These are phyloP conservation scores for Capillidium heterosporum DNA, from an alignment of 371 early-diverging fungal species.

Conservation along the genomic window DNA sequence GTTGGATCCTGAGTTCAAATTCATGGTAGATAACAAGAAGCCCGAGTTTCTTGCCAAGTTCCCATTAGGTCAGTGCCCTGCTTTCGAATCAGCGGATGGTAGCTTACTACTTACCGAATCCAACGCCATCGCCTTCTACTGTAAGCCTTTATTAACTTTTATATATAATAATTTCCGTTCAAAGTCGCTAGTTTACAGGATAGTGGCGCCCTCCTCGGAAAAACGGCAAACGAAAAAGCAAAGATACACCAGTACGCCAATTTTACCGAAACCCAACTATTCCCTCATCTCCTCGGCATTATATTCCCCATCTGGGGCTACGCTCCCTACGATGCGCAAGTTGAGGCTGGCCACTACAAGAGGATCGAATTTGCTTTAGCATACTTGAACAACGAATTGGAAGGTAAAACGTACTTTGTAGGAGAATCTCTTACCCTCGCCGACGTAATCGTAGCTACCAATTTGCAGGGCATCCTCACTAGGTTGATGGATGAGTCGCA, in stretches of 20 bases:
- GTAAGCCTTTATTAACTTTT: constrained; percentile 54
- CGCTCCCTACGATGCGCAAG: constrained; percentile 42
- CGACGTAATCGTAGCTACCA: constrained; percentile 50
- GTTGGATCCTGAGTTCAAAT: constrained; percentile 34
- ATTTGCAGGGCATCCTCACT: constrained; percentile 40
- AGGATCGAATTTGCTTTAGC: constrained; percentile 35
- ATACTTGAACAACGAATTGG: constrained; percentile 51
- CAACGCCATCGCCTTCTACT: constrained; percentile 37
- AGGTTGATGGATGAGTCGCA: constrained; percentile 32
- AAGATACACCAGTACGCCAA: constrained; percentile 59
- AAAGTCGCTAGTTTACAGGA: constrained; percentile 37
- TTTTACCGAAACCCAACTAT: constrained; percentile 35
- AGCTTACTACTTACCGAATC: constrained; percentile 51
- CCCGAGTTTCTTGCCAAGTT: constrained; percentile 68
- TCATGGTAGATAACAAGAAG: constrained; percentile 50
- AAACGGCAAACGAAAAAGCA: constrained; percentile 45
- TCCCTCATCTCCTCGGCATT: background rate
- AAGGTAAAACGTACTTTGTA: constrained; percentile 73
- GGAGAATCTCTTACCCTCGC: constrained; percentile 81
- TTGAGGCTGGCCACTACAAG: constrained; percentile 43
- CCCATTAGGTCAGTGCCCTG: constrained; percentile 34
- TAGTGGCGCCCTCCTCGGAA: constrained; percentile 39
- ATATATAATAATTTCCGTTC: constrained; percentile 6
- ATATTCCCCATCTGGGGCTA: constrained; percentile 38
- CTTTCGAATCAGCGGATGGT: constrained; percentile 45